A percentile compares a stretch with the other conserved stretches of the same genome.
Evolutionary conservation across 2,329 filamentous ascomycete genomes (phyloP).

Genomic region (Thelonectria discophora): DNA sequence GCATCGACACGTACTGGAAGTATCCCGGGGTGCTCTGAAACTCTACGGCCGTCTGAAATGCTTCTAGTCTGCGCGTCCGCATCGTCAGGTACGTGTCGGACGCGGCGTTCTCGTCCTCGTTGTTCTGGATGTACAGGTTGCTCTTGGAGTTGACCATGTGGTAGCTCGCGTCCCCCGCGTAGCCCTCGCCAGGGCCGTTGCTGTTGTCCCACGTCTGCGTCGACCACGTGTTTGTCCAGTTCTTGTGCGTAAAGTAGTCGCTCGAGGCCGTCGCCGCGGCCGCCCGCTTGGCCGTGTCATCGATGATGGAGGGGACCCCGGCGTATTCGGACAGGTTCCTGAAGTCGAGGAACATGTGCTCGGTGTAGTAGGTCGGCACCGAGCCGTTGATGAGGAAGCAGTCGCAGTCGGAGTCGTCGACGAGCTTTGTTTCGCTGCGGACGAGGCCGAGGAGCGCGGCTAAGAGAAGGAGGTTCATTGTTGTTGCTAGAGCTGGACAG

Average conservation of each 20-base stretch:
- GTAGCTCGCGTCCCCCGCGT: slow-evolving; percentile 39
- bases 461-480: slow-evolving; percentile 1
- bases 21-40: slow-evolving; percentile 50
- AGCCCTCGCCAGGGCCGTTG: slow-evolving; percentile 2
- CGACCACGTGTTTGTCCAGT: slow-evolving; percentile 49
- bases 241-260: slow-evolving; percentile 46
- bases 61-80: slow-evolving; percentile 52
- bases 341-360: slow-evolving; percentile 45
- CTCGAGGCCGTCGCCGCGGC: slow-evolving; percentile 45
- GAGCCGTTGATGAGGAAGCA: slow-evolving; percentile 43
- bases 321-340: slow-evolving; percentile 39
- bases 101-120: slow-evolving; percentile 41
- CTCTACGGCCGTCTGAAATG: slow-evolving; percentile 57
- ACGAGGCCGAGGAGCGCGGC: slow-evolving; percentile 27
- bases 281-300: slow-evolving; percentile 38
- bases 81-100: slow-evolving; percentile 56
- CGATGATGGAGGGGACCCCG: slow-evolving; percentile 44
- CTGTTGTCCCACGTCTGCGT: slow-evolving; percentile 51
- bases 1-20: slow-evolving; percentile 46
- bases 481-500: background rate
- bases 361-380: slow-evolving; percentile 37
- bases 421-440: slow-evolving; percentile 11
- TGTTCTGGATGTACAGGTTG: slow-evolving; percentile 56
- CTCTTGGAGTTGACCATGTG: slow-evolving; percentile 50
- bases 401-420: slow-evolving; percentile 41